phyloP scores from a whole-genome alignment of 2,329 filamentous ascomycete species.

The Phyllosticta citrichinensis region DNA sequence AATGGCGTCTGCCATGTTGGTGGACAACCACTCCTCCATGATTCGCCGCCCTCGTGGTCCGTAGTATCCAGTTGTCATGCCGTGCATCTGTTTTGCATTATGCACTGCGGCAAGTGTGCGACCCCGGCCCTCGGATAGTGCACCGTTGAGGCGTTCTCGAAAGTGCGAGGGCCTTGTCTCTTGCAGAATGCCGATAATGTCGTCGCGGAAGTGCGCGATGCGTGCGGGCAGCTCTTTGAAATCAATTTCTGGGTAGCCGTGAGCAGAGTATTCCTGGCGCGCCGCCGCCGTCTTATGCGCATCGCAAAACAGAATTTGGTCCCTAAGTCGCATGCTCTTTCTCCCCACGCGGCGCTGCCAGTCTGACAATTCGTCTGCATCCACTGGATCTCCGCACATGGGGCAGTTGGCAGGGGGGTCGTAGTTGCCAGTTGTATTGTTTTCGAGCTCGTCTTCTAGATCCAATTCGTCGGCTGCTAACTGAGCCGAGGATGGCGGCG shows the following conservation, averaged over 20 bases:
- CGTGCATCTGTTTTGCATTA: constrained; percentile 28
- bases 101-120: constrained; percentile 49
- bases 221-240: constrained; percentile 55
- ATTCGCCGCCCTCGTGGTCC: constrained; percentile 61
- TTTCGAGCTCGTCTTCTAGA: neutral
- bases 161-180: constrained; percentile 50
- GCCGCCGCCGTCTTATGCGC: constrained; percentile 24
- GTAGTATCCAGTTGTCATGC: constrained; percentile 68
- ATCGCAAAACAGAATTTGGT: constrained; percentile 38
- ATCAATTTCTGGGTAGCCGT: constrained; percentile 60
- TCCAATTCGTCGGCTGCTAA: neutral
- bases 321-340: constrained; percentile 41
- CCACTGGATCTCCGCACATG: constrained; percentile 2
- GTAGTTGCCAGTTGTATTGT: neutral
- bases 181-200: constrained; percentile 51
- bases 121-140: constrained; percentile 47
- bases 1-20: constrained; percentile 19
- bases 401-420: neutral
- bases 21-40: constrained; percentile 47
- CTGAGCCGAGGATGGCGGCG: neutral
- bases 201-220: constrained; percentile 45
- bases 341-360: neutral
- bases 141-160: constrained; percentile 44
- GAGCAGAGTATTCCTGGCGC: constrained; percentile 36
- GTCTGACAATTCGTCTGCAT: neutral